Base-by-base conservation (phyloP, 345 rosid species). In the Hibiscus trionum region DNA sequence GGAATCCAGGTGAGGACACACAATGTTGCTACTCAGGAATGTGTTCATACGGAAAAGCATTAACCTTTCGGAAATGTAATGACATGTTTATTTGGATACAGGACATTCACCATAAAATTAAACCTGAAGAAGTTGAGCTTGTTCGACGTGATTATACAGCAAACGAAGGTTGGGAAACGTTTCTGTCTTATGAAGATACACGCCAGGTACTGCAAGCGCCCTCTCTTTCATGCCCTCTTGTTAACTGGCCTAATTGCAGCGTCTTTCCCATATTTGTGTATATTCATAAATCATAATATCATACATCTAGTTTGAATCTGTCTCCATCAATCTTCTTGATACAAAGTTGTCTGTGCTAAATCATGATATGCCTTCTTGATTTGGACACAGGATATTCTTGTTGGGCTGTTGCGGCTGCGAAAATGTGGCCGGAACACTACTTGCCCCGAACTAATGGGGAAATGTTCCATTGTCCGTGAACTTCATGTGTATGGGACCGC, bases 401-500 rank as follows among this genome's bases (percentile, higher is more conserved):
- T 91, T 72, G 99, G 99, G 2, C 77, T 96, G 72, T 78, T 96
- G 86, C 91, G 97, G 26, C 82, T 93, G 82, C 82, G 98, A 35
- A 96, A 86, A 84, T 93, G 98, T 70, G 98, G 96, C 55, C 80
- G 76, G 75, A 96, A 96, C 59, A 91, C 86, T 72, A 88, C 90
- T 33, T 90, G 98, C 80, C 98, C 96, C 37, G 98, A 96, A 81
- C 93, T 89, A 24, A 83, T 76, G 62, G 96, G 96, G 73, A 90
- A 86, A 76, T 96, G 99, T 71, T 93, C 97, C 5, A 88, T 93
- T 74, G 90, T 96, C 56, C 98, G 99, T 33, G 99, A 96, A 80
- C 99, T 96, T 82, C 99, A 96, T 73, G 96, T 93, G 21, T 96
- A 93, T 77, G 99, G 99, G 79, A 93, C 99, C 61, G 98, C 98